These are phyloP conservation scores for Periconia digitata DNA, from an alignment of 2,329 filamentous ascomycete genomes.

Conservation along the genomic window DNA sequence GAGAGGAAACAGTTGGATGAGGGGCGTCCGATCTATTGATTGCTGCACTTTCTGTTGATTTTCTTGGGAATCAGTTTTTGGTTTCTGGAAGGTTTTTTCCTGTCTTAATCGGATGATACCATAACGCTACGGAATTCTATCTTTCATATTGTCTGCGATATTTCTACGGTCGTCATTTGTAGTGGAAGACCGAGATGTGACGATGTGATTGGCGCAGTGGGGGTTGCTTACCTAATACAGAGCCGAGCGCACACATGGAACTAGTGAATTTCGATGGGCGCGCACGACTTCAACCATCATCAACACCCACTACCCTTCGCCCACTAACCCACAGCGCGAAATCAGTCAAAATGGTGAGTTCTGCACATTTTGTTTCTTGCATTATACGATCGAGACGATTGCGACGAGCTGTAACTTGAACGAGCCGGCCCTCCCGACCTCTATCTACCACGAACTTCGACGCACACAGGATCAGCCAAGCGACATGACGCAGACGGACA, in stretches of 20 bases:
- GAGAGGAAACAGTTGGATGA: constrained; percentile 50
- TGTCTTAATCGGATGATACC: constrained; percentile 27
- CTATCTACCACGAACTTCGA: not conserved
- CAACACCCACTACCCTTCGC: constrained; percentile 39
- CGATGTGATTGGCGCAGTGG: not conserved
- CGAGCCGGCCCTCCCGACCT: constrained; percentile 17
- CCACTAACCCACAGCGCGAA: constrained; percentile 39
- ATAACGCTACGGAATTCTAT: constrained; percentile 16
- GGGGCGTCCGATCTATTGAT: constrained; percentile 49
- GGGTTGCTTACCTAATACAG: constrained; percentile 23
- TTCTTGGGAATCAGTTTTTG: constrained; percentile 4
- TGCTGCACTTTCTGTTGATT: constrained; percentile 2
- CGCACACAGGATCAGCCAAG: not conserved
- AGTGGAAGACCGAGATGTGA: not conserved
- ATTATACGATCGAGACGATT: not conserved
- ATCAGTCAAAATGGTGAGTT: constrained; percentile 46
- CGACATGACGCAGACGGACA: not conserved
- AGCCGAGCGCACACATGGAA: constrained; percentile 38
- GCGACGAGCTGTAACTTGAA: constrained; percentile 29
- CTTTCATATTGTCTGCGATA: not conserved
- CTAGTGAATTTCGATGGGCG: constrained; percentile 19
- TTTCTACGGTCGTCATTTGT: not conserved
- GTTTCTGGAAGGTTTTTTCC: constrained; percentile 1
- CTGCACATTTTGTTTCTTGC: constrained; percentile 8
- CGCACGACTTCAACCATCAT: constrained; percentile 25